phyloP scores from a whole-genome alignment of 139 green algal species.

The Trebouxia sp. region DNA sequence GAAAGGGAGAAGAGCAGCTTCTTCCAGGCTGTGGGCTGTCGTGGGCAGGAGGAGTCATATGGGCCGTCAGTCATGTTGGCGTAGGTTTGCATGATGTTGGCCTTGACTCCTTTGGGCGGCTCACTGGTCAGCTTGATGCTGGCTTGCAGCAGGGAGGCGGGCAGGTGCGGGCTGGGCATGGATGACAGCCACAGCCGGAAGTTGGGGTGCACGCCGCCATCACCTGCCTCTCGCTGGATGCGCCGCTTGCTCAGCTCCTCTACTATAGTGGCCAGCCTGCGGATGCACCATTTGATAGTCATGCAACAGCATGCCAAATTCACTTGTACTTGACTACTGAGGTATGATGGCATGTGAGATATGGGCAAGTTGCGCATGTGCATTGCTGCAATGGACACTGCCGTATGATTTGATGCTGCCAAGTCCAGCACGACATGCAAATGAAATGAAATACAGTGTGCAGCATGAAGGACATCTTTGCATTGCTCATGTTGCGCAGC shows the following conservation, averaged over 20 bases:
- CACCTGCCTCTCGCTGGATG: not conserved
- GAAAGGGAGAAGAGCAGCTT: slow-evolving; percentile 69
- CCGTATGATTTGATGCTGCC: too few species aligned
- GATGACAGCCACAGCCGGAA: slow-evolving; percentile 87
- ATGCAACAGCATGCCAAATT: too few species aligned
- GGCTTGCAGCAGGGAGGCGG: slow-evolving; percentile 75
- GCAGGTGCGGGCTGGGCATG: slow-evolving; percentile 75
- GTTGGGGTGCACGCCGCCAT: slow-evolving; percentile 57
- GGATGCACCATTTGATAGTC: not conserved
- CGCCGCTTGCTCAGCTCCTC: slow-evolving; percentile 38
- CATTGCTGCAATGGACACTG: too few species aligned
- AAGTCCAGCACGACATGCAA: too few species aligned
- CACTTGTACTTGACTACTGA: too few species aligned
- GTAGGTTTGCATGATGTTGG: slow-evolving; percentile 75
- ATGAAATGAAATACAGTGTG: too few species aligned
- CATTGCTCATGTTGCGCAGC: too few species aligned
- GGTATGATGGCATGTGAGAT: too few species aligned
- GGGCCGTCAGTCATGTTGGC: slow-evolving; percentile 57
- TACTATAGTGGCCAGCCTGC: slow-evolving; percentile 43
- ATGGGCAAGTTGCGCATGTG: too few species aligned
- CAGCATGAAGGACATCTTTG: not conserved
- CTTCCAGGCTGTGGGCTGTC: slow-evolving; percentile 59
- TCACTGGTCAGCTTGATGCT: slow-evolving; percentile 81
- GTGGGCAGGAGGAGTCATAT: slow-evolving; percentile 49
- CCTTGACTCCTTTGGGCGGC: slow-evolving; percentile 78